phyloP scores from a whole-genome alignment of 148 eudicot genomes.

The Vaccinium darrowii region DNA sequence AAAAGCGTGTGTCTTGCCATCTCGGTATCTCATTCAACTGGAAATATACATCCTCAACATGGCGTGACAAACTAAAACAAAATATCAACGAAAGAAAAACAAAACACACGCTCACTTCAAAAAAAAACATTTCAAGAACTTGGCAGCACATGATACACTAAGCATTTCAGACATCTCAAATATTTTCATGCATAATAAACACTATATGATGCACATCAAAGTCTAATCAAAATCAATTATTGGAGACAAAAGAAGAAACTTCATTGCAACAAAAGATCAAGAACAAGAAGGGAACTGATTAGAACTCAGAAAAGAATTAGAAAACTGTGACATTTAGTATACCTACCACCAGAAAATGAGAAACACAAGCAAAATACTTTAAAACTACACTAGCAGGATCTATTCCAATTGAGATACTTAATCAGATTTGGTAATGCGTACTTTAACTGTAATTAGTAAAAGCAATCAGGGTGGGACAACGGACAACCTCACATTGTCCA shows the following conservation, averaged over 20 bases:
- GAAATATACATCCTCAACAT: neutral
- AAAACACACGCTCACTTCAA: neutral
- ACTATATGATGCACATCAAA: neutral
- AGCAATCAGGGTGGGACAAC: neutral
- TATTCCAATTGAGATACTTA: neutral
- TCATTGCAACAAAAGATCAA: neutral
- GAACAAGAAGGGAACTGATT: neutral
- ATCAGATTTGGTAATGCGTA: neutral
- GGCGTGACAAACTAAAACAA: neutral
- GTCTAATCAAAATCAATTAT: neutral
- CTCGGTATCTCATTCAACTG: neutral
- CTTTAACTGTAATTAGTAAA: neutral
- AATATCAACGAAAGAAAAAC: neutral
- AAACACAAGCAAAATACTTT: neutral
- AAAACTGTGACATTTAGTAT: neutral
- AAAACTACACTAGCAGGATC: neutral
- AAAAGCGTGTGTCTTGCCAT: neutral
- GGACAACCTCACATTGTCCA: neutral
- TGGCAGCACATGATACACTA: neutral
- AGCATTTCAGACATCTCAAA: slow-evolving; percentile 1
- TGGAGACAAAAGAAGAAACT: neutral
- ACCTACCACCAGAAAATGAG: neutral
- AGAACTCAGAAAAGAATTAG: neutral
- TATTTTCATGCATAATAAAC: neutral
- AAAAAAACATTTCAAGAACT: neutral